Evolutionary conservation across 1,284 basidiomycete genomes (phyloP), one percentile per base, ranked within the genome.

Genomic region (Leccinum huronense): DNA sequence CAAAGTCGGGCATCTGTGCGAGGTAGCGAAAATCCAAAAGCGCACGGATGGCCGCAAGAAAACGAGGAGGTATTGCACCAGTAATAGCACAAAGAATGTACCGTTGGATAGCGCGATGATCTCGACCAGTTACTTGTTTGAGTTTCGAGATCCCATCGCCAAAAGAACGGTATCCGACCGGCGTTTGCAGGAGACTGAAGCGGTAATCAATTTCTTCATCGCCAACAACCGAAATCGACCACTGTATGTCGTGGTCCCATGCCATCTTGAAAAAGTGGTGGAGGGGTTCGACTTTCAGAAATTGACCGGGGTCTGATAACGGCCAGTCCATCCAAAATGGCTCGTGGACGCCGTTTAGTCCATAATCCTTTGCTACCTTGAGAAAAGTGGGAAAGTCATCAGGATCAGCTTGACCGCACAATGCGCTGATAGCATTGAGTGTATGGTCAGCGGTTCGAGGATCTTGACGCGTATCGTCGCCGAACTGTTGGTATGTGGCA

Each of bases 191-290:
- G 19, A 51, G 48, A 27, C 8, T 55, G 19, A 61, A 56, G 8
- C n/a, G 4, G 27, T 51, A 27, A 19, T 51, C 19, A 10, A 51
- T 51, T 51, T 51, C n/a, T 51, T 27, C 48, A 30, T 8, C n/a
- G 3, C 23, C 27, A 7, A 56, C 60, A 34, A 45, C 38, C 5
- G 5, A 6, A 27, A 56, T 57, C 5, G 53, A 57, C 40, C 60
- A 61, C 13, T 56, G 54, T 3, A 57, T 45, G 16, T 61, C 54
- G 40, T 61, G 54, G 33, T 61, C 30, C 38, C 38, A 61, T 2
- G 45, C 4, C 16, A 61, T 33, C 27, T 5, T 10, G 23, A 45
- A 42, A 13, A 61, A 61, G 31, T 61, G 54, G 36, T 61, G 54
- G 14, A 61, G 40, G 2, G 54, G 9, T 53, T 53, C 51, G 51